Percentiles rank a stretch among this genome's conserved stretches.
Evolutionary conservation across 2,329 filamentous ascomycete genomes (phyloP).

Genomic region (Trichoderma cornu-damae): DNA sequence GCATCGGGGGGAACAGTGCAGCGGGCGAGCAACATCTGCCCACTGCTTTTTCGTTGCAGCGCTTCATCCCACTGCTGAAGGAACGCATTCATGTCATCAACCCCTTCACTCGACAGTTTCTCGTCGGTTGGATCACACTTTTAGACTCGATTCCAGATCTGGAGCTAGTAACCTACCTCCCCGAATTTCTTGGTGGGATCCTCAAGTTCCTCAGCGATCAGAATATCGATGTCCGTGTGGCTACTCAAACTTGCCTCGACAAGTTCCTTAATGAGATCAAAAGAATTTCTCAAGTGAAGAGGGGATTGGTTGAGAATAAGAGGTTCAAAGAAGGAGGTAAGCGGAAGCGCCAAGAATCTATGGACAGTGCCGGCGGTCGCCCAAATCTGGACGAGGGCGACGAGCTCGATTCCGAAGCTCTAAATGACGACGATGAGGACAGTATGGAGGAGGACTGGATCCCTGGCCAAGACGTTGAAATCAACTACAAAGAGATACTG

Average conservation of each 20-base stretch:
- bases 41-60: conserved; percentile 84
- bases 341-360: conserved; percentile 63
- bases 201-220: conserved; percentile 89
- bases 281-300: conserved; percentile 87
- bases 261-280: conserved; percentile 91
- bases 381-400: conserved; percentile 56
- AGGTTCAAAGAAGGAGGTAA: conserved; percentile 64
- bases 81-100: conserved; percentile 93
- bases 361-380: conserved; percentile 59
- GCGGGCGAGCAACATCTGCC: conserved; percentile 52
- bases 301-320: conserved; percentile 81
- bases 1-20: conserved; percentile 43
- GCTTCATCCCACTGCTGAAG: conserved; percentile 88
- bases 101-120: conserved; percentile 88
- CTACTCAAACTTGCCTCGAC: conserved; percentile 82
- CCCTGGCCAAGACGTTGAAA: conserved; percentile 91
- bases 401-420: conserved; percentile 53
- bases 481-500: conserved; percentile 86
- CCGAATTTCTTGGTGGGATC: conserved; percentile 83
- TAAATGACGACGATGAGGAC: conserved; percentile 52
- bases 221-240: conserved; percentile 90
- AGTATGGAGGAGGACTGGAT: conserved; percentile 90
- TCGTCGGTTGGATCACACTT: conserved; percentile 93
- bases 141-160: conserved; percentile 95
- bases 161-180: conserved; percentile 87